Evolutionary conservation across 805 yeast species (phyloP), one percentile per base, ranked within the genome.

Genomic region (Schizosaccharomyces cryophilus): DNA sequence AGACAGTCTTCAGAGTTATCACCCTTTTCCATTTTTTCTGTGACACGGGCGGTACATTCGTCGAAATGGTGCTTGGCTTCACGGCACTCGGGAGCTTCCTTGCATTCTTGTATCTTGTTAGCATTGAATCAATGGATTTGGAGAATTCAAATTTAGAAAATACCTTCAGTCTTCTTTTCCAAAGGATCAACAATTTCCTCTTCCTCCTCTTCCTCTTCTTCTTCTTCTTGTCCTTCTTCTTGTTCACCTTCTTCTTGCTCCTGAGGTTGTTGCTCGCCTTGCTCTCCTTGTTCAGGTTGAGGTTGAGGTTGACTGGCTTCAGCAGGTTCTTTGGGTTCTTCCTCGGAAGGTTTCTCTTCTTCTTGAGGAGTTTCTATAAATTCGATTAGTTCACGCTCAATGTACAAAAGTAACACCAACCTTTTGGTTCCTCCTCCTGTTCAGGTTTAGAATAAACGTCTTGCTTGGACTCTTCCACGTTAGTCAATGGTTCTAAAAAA

Each of bases 41-140:
- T 82, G 66, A 90, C 97, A 78, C 96, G 87, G 75, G 86, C 96
- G 63, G 82, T 82, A 80, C 98, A 90, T 75, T 89, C 96, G 65
- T 85, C 82, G 75, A 84, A 88, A 75, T 89, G 96, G 75, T 89
- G 96, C 68, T 80, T 80, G 72, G 78, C 78, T 66, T 81, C 81
- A 67, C 82, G 77, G 74, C 95, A 85, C 61, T 80, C 79, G 62
- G 76, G 77, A 60, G 84, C 77, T 65, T 80, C 77, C 60, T 80
- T 73, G 73, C 95, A 87, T 70, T 84, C 87, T 69, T 31, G 17
- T 42, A 35, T 15, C 7, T 1, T 6, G 56, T 51, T 42, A 64
- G 62, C 26, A 19, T 29, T 26, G 13, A 19, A 29, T 26, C 6
- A 26, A 31, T 9, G 40, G 13, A n/a, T n/a, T n/a, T 35, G 40